phyloP scores from a whole-genome alignment of 768 basidiomycete genomes.

The Suillus americanus region DNA sequence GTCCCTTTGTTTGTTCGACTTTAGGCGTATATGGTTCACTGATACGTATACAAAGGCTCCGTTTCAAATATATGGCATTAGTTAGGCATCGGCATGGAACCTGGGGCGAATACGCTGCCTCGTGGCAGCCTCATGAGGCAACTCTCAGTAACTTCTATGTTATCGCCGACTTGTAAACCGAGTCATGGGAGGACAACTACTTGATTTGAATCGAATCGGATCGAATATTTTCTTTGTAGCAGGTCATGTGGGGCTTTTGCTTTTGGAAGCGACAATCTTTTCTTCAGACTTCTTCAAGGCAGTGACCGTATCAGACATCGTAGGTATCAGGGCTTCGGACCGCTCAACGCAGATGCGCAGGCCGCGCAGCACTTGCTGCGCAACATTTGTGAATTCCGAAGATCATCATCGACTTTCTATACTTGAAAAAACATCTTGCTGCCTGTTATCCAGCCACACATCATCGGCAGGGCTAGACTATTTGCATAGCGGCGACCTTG shows the following conservation, averaged over 20 bases:
- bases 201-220: background rate
- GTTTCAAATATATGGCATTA: conserved; percentile 1
- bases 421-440: background rate
- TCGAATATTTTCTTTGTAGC: background rate
- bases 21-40: background rate
- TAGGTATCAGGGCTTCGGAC: background rate
- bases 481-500: background rate
- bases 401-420: background rate
- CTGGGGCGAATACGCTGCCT: background rate
- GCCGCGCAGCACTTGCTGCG: background rate
- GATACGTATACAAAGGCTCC: background rate
- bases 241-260: background rate
- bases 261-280: background rate
- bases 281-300: background rate
- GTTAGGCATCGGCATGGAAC: background rate
- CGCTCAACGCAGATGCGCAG: background rate
- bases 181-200: background rate
- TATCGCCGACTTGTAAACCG: background rate
- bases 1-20: conserved; percentile 2
- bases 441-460: background rate
- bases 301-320: background rate
- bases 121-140: background rate
- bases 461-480: background rate
- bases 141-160: background rate
- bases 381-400: background rate